These are phyloP conservation scores for Canna indica DNA, from an alignment of 176 grass and related monocot species.

Conservation along the genomic window DNA sequence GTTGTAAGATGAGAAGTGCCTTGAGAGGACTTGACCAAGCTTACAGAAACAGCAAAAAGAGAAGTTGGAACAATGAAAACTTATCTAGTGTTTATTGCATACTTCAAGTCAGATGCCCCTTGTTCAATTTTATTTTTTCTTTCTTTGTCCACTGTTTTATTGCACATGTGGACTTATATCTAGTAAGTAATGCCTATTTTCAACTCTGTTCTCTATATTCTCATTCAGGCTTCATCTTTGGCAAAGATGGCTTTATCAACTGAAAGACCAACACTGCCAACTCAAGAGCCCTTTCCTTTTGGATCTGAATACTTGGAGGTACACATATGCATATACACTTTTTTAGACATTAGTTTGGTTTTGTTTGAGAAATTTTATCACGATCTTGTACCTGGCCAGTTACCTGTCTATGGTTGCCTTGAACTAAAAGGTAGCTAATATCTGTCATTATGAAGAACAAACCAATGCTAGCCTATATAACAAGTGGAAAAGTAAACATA, in stretches of 20 bases:
- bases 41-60: too few relatives aligned
- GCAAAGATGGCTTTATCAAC: conserved; percentile 52
- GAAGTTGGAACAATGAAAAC: not conserved
- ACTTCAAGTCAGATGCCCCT: not conserved
- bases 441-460: too few relatives aligned
- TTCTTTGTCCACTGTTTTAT: not conserved
- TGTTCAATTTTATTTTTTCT: not conserved
- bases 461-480: too few relatives aligned
- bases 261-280: conserved; percentile 12
- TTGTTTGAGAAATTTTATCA: conserved; percentile 1
- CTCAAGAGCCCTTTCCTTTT: conserved; percentile 52
- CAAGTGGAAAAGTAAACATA: too few relatives aligned
- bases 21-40: too few relatives aligned
- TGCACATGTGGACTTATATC: not conserved
- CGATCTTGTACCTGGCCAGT: not conserved
- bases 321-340: conserved; percentile 17
- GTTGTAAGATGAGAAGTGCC: too few relatives aligned
- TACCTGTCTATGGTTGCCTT: too few relatives aligned
- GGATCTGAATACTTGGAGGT: conserved; percentile 80
- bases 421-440: too few relatives aligned
- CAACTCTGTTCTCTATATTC: conserved; percentile 9
- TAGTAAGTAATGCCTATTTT: not conserved
- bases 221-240: conserved; percentile 61
- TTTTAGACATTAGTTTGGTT: not conserved
- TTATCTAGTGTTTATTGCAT: not conserved